Base-by-base conservation (phyloP, 345 rosid genomes). In the Arabidopsis arenosa region DNA sequence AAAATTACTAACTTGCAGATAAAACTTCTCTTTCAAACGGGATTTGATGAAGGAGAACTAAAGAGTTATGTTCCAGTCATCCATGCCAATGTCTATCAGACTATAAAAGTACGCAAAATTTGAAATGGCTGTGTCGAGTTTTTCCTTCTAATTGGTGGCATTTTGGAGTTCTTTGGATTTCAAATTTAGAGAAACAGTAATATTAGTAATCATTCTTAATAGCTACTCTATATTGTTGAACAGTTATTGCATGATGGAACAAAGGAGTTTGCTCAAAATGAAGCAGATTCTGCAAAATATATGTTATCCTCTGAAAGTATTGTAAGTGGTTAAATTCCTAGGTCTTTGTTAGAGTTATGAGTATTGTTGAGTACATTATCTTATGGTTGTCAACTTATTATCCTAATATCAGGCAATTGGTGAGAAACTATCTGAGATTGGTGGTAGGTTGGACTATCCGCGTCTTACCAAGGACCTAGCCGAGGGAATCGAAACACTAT, bases 71-170 rank as follows among this genome's bases (percentile, higher is more conserved):
- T 86, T 69, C 80, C 98, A 23, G 97, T 96, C 86, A 88, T 93
- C 70, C 97, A 96, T 78, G 99, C 97, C 83, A 96, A 96, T 81
- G 86, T 93, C 55, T 96, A 88, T 83, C 99, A 96, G 89, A 90
- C 96, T 80, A 89, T 96, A 86, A 96, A 96, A 89, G 99, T 96
- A 93, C 70, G 97, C 90, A 89, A 82, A 78, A 84, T 86, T 79
- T 81, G 84, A 75, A 70, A 79, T 80, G 84, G 89, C 88, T 88
- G 89, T 92, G 93, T 90, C 72, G 78, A 88, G 81, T 83, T 87
- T 87, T 84, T 43, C 84, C 85, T 81, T 45, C 17, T 45, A 45
- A n/a, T 45, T 45, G 49, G 18, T 14, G 17, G 18, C 1, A 3
- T 47, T 47, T 44, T 47, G 4, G 52, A 47, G 52, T 15, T 47